Percentiles rank a stretch among this genome's conserved stretches.
These are phyloP conservation scores for Lavandula angustifolia DNA, from an alignment of 257 asterid species.

Conservation along the genomic window DNA sequence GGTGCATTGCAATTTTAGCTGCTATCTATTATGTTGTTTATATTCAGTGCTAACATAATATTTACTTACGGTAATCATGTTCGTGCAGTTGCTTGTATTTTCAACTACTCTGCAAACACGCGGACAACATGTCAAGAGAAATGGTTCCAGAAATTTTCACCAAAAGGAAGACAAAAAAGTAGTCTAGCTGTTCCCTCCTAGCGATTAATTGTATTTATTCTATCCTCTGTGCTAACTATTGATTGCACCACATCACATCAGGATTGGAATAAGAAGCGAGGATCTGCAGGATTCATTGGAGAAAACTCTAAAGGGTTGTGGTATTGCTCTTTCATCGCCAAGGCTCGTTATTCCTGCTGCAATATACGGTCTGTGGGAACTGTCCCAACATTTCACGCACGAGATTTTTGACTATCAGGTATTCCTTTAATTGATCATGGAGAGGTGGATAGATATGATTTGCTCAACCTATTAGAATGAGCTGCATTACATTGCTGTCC, in stretches of 20 bases:
- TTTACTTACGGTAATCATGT: constrained; percentile 20
- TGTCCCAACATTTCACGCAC: constrained; percentile 65
- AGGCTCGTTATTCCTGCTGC: constrained; percentile 91
- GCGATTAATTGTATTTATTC: constrained; percentile 7
- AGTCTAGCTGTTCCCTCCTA: constrained; percentile 24
- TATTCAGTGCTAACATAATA: background rate
- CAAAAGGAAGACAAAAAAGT: constrained; percentile 74
- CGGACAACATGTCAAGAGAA: constrained; percentile 74
- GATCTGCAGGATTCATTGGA: constrained; percentile 73
- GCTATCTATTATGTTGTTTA: background rate
- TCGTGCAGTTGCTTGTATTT: constrained; percentile 81
- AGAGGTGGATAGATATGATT: background rate
- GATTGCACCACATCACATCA: constrained; percentile 34
- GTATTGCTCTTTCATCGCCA: constrained; percentile 93
- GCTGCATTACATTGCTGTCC: background rate
- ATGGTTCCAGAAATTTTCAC: constrained; percentile 71
- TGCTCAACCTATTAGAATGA: background rate
- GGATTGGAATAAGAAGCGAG: constrained; percentile 91
- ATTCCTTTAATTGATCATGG: constrained; percentile 10
- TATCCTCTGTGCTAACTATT: constrained; percentile 15
- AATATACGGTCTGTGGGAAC: constrained; percentile 89
- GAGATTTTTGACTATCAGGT: constrained; percentile 83
- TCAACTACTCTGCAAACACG: constrained; percentile 81
- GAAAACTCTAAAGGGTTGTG: constrained; percentile 65
- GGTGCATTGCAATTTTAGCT: background rate